Evolutionary conservation across 1,284 basidiomycete species (phyloP), one percentile per base, ranked within the genome.

Genomic region (Malassezia vespertilionis): DNA sequence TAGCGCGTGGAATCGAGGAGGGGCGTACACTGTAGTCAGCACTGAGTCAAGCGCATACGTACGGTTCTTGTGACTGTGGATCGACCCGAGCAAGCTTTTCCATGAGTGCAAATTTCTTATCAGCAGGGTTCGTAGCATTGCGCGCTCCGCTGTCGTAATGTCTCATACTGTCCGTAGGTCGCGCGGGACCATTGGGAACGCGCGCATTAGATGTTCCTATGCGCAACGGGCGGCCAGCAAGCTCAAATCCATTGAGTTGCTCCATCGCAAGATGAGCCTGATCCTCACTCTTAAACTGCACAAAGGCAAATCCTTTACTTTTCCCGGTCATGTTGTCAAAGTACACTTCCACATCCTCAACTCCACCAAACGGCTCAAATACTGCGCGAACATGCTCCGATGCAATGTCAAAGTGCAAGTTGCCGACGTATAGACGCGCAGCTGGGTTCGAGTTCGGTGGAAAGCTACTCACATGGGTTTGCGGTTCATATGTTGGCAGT

Each of bases 341-440:
- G 73, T 96, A 91, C 65, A 97, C 79, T 76, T 99, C 91, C 68
- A 97, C 90, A 75, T 91, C 91, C 73, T 91, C 90, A 59, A 99
- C 78, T 73, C 87, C 84, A 60, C 91, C 91, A 72, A 97, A 99
- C 4, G 91, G 89, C 71, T 91, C 88, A 73, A 99, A 99, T 58
- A 97, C 91, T 77, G 93, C 85, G 72, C 84, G 86, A 73, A 99
- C 84, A 76, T 97, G 90, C 59, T 86, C 83, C 73, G 90, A 84
- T 40, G 85, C 86, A 55, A 99, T 82, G 72, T 88, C 89, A 77
- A 91, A 95, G 72, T 95, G 86, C 37, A 99, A 75, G 54, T 87
- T 91, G 53, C 90, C 88, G 68, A 99, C 87, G 71, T 93, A 97
- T 68, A 99, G 80, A 71, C 90, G 86, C 57, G 76, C 72, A 49